Evolutionary conservation across 2,329 filamentous ascomycete species (phyloP).

Genomic region (Trichoderma arundinaceum): DNA sequence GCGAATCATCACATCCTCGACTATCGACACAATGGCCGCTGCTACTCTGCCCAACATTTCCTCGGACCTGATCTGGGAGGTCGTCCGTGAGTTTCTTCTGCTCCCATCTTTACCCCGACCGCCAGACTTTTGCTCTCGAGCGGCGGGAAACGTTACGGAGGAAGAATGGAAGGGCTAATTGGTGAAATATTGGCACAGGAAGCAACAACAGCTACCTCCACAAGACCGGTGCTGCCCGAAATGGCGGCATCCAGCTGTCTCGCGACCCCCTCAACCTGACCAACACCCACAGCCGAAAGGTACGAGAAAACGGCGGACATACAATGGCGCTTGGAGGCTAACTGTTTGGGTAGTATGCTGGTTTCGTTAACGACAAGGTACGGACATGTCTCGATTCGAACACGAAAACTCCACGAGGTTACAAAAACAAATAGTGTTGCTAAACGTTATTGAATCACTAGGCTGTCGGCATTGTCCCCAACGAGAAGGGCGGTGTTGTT

Average conservation of each 20-base stretch:
- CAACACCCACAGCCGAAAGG: slow-evolving; percentile 93
- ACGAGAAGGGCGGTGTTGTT: slow-evolving; percentile 78
- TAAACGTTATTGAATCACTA: slow-evolving; percentile 44
- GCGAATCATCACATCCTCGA: slow-evolving; percentile 41
- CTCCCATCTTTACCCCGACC: not conserved
- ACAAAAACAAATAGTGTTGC: not conserved
- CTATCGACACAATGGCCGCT: slow-evolving; percentile 59
- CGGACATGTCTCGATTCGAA: slow-evolving; percentile 24
- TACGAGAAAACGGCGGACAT: slow-evolving; percentile 46
- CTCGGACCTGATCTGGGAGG: slow-evolving; percentile 91
- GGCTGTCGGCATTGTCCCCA: slow-evolving; percentile 81
- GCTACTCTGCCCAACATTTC: slow-evolving; percentile 75
- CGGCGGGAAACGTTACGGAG: no score
- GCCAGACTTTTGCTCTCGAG: no score
- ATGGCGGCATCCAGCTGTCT: slow-evolving; percentile 87
- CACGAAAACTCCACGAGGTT: slow-evolving; percentile 4
- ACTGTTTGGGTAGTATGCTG: slow-evolving; percentile 71
- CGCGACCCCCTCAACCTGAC: slow-evolving; percentile 91
- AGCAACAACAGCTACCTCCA: slow-evolving; percentile 88
- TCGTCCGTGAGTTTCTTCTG: slow-evolving; percentile 77
- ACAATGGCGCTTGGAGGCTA: slow-evolving; percentile 39
- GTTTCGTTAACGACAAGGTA: slow-evolving; percentile 95
- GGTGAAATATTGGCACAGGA: slow-evolving; percentile 58
- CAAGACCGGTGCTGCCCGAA: slow-evolving; percentile 77
- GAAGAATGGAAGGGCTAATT: slow-evolving; percentile 32